Evolutionary conservation across 2,329 filamentous ascomycete species (phyloP).

Genomic region (Coniella lustricola): DNA sequence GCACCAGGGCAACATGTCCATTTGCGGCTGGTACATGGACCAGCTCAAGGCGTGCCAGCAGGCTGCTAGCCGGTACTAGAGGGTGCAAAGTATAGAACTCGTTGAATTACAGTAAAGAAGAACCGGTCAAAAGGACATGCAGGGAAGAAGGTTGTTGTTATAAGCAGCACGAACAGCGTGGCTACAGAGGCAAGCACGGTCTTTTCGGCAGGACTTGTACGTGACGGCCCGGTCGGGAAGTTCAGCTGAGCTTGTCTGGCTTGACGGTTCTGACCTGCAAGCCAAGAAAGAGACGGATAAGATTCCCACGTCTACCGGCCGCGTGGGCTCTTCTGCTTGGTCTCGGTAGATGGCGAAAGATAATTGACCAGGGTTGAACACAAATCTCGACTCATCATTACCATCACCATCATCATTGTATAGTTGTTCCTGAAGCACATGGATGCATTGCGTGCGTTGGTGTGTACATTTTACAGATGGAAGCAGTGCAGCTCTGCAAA

Average conservation of each 20-base stretch:
- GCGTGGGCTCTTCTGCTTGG: too few relatives aligned
- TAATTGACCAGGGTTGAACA: neutral
- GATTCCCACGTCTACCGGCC: too few relatives aligned
- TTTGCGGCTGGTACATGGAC: constrained; percentile 97
- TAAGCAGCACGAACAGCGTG: too few relatives aligned
- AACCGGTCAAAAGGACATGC: neutral
- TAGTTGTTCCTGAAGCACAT: constrained; percentile 8
- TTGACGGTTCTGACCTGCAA: too few relatives aligned
- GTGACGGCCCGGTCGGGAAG: too few relatives aligned
- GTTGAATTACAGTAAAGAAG: too few relatives aligned
- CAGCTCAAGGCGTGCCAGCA: constrained; percentile 87
- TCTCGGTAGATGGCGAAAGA: neutral
- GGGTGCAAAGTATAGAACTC: neutral
- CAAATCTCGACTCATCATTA: constrained; percentile 12
- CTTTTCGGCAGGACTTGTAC: too few relatives aligned
- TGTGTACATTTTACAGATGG: neutral
- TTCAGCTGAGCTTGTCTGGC: too few relatives aligned
- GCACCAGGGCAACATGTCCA: constrained; percentile 85
- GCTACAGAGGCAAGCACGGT: too few relatives aligned
- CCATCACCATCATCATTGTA: neutral
- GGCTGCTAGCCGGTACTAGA: constrained; percentile 68
- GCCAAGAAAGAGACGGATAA: too few relatives aligned
- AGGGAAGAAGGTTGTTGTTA: neutral
- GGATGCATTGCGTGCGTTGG: neutral
- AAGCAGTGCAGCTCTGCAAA: neutral